A percentile compares a stretch with the other conserved stretches of the same genome.
phyloP scores from a whole-genome alignment of 2,329 filamentous ascomycete genomes.

The Talaromyces sp. region DNA sequence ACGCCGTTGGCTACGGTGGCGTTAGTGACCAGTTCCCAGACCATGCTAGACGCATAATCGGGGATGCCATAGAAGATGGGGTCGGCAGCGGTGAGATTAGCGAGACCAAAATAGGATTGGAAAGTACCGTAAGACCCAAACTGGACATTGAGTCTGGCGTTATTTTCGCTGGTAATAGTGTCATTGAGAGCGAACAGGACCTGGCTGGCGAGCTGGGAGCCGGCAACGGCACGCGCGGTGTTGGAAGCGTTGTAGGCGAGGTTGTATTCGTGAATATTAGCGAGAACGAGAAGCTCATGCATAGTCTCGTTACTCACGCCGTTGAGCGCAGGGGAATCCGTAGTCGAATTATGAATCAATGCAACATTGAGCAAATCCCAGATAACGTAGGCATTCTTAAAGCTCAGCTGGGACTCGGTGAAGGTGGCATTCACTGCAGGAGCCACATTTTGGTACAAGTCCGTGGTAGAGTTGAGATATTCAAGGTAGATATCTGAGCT shows the following conservation, averaged over 20 bases:
- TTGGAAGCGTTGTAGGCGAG: slow-evolving; percentile 70
- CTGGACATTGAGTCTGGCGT: slow-evolving; percentile 49
- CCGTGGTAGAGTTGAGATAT: slow-evolving; percentile 48
- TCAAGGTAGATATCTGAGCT: slow-evolving; percentile 48
- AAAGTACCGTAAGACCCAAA: slow-evolving; percentile 63
- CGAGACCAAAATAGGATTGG: slow-evolving; percentile 60
- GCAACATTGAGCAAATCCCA: slow-evolving; percentile 64
- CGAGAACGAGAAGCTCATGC: slow-evolving; percentile 64
- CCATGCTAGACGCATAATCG: slow-evolving; percentile 78
- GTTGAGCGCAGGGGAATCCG: slow-evolving; percentile 55
- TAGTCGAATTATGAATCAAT: slow-evolving; percentile 57
- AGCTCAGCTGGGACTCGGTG: slow-evolving; percentile 47
- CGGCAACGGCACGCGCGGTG: slow-evolving; percentile 49
- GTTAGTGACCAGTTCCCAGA: slow-evolving; percentile 66
- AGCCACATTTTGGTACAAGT: slow-evolving; percentile 53
- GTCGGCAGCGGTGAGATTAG: slow-evolving; percentile 49
- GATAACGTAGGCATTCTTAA: slow-evolving; percentile 64
- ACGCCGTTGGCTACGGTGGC: slow-evolving; percentile 30
- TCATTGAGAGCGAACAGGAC: slow-evolving; percentile 49
- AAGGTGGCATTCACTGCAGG: slow-evolving; percentile 55
- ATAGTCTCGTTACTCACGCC: slow-evolving; percentile 61
- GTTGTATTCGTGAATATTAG: slow-evolving; percentile 75
- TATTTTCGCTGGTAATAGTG: slow-evolving; percentile 35
- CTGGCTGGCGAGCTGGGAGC: slow-evolving; percentile 64
- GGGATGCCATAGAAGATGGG: slow-evolving; percentile 70